Evolutionary conservation across 139 green algal species (phyloP).

Genomic region (Coelastrella sp.): DNA sequence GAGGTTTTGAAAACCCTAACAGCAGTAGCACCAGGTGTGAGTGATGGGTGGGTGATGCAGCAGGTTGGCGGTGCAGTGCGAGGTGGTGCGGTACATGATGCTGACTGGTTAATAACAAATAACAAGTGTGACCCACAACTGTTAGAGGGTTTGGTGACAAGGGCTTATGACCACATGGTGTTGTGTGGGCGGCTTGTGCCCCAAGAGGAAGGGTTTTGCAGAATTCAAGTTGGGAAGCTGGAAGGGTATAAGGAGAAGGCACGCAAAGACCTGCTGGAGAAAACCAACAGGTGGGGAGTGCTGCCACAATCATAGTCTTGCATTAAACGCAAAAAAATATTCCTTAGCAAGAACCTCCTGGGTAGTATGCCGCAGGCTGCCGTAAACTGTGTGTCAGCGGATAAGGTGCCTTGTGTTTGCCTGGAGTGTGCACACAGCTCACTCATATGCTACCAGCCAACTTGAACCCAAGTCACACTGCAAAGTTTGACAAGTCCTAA

Average conservation of each 20-base stretch:
- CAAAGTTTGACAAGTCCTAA: no score
- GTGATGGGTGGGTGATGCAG: conserved; percentile 44
- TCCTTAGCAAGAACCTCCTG: no score
- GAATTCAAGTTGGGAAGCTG: conserved; percentile 44
- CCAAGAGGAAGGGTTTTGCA: conserved; percentile 51
- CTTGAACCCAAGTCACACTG: no score
- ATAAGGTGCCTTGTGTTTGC: no score
- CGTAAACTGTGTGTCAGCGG: no score
- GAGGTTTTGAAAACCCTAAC: conserved; percentile 18
- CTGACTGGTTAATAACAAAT: conserved; percentile 32
- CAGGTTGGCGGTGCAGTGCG: conserved; percentile 48
- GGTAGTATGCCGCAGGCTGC: no score
- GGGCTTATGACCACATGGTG: conserved; percentile 46
- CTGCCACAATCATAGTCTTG: neutral
- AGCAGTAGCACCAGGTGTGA: neutral
- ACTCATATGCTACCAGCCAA: no score
- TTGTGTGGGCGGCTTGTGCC: conserved; percentile 42
- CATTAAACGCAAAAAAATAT: no score
- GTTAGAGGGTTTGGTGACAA: conserved; percentile 32
- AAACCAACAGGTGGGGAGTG: neutral
- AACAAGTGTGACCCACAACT: neutral
- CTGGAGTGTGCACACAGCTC: no score
- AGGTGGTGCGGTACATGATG: conserved; percentile 26
- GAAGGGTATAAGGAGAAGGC: neutral
- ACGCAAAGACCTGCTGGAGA: neutral